Percentiles rank a stretch among this genome's conserved stretches.
Conservation (phyloP, 345 rosid species). For the Aegle marmelos region DNA sequence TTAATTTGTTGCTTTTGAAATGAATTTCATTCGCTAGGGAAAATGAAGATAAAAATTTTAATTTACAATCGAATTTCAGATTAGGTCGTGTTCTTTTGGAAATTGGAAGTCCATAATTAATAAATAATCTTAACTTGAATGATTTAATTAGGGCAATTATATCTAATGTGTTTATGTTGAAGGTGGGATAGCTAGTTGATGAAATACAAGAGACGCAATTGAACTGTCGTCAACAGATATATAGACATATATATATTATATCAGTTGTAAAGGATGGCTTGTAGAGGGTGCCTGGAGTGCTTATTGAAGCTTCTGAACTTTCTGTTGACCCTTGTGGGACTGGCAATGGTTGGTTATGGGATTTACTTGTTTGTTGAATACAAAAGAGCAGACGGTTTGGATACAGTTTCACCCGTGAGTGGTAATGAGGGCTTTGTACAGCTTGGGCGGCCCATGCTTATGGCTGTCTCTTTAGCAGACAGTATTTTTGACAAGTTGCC, state of each 20-base stretch:
- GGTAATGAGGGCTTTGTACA: slow-evolving; percentile 37
- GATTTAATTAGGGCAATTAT: not conserved
- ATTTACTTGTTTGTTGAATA: slow-evolving; percentile 89
- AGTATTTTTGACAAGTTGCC: slow-evolving; percentile 61
- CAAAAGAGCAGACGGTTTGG: slow-evolving; percentile 33
- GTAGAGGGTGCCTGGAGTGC: slow-evolving; percentile 80
- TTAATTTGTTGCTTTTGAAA: not conserved
- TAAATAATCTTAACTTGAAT: not conserved
- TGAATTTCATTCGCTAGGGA: not conserved
- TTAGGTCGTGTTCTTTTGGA: not conserved
- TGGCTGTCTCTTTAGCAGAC: slow-evolving; percentile 56
- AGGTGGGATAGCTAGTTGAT: slow-evolving; percentile 30
- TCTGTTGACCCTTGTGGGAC: slow-evolving; percentile 69
- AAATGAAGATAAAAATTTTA: not conserved
- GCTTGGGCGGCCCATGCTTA: slow-evolving; percentile 84
- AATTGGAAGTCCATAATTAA: not conserved
- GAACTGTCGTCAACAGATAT: not conserved
- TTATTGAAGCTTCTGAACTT: slow-evolving; percentile 80
- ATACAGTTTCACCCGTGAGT: slow-evolving; percentile 23
- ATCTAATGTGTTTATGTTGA: not conserved
- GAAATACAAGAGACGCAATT: slow-evolving; percentile 25
- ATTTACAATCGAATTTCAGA: not conserved
- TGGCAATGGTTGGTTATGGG: slow-evolving; percentile 92
- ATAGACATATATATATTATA: too few species aligned
- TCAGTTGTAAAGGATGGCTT: slow-evolving; percentile 48